These are phyloP conservation scores for Magnusiomyces fungicola DNA, from an alignment of 1,139 yeast genomes.

Conservation along the genomic window DNA sequence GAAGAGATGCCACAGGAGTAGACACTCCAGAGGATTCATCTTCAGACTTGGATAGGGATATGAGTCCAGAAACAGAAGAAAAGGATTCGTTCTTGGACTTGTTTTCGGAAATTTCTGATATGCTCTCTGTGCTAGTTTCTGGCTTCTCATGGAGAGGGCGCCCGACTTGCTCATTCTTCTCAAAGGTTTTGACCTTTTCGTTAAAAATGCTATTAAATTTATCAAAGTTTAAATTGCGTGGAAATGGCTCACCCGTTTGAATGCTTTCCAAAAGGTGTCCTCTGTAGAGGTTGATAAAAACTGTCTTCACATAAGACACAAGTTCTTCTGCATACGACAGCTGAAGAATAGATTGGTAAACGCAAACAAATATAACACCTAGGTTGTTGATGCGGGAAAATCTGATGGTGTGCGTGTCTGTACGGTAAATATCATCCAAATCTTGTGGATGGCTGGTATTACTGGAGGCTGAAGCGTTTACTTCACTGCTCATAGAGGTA, in stretches of 20 bases:
- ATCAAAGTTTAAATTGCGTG: slow-evolving; percentile 21
- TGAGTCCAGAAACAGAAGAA: background rate
- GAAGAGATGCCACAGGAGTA: slow-evolving; percentile 5
- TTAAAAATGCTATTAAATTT: slow-evolving; percentile 31
- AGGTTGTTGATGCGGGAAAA: slow-evolving; percentile 31
- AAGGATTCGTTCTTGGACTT: background rate
- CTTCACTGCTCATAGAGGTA: slow-evolving; percentile 3
- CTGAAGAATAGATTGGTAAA: slow-evolving; percentile 33
- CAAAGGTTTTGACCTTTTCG: slow-evolving; percentile 10
- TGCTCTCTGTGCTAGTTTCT: slow-evolving; percentile 5
- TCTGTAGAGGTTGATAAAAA: slow-evolving; percentile 29
- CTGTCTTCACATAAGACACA: slow-evolving; percentile 29
- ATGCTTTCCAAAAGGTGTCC: slow-evolving; percentile 21
- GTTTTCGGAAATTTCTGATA: slow-evolving; percentile 12
- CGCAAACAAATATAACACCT: slow-evolving; percentile 31
- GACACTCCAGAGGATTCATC: slow-evolving; percentile 6
- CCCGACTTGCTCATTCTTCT: background rate
- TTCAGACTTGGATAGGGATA: slow-evolving; percentile 1
- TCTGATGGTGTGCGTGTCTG: slow-evolving; percentile 34
- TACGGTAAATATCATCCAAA: slow-evolving; percentile 18
- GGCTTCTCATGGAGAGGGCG: background rate
- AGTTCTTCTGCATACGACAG: slow-evolving; percentile 32
- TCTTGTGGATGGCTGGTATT: slow-evolving; percentile 12
- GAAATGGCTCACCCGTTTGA: slow-evolving; percentile 15
- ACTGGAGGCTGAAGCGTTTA: background rate